Base-by-base conservation (phyloP, 129 eudicot species). In the Pulicaria dysenterica region DNA sequence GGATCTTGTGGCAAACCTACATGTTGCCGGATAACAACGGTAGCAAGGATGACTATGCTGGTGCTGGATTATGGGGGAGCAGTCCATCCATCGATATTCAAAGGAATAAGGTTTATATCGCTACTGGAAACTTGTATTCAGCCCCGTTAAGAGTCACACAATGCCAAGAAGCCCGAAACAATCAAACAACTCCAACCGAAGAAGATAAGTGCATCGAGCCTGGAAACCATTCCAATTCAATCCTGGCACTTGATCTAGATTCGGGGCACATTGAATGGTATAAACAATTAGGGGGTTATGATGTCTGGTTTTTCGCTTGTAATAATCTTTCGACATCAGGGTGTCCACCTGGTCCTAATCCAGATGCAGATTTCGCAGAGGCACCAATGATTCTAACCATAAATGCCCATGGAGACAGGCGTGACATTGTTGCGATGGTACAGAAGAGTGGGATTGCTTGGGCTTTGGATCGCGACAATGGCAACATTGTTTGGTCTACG, bases 371-470 rank as follows among this genome's bases (percentile, higher is more conserved):
- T 78, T 86, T 88, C 45, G 90, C 87, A 1, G 87, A 91, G 83
- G 95, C 95, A 13, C 92, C 97, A 3, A 85, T 92, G 96, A 43
- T 86, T 77, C 62, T 92, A 16, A 85, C 85, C 1, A 76, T 81
- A 14, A 5, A 49, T 62, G 45, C 7, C 37, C 34, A 53, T 2
- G 85, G 86, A 48, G 65, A 67, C 12, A 34, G 54, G 63, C 77
- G 74, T 13, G 98, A 92, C 69, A 79, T 92, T 15, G 96, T 83
- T 15, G 91, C 63, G 42, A 85, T 89, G 1, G 91, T 85, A 8
- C 98, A 92, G 64, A 92, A 92, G 69, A 92, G 93, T 55, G 98
- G 98, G 14, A 67, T 86, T 43, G 98, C 88, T 0, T 89, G 98
- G 95, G 91, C 89, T 44, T 68, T 89, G 54, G 96, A 92, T 69